Conservation (phyloP, 2,329 filamentous ascomycete species). For the Colletotrichum scovillei region DNA sequence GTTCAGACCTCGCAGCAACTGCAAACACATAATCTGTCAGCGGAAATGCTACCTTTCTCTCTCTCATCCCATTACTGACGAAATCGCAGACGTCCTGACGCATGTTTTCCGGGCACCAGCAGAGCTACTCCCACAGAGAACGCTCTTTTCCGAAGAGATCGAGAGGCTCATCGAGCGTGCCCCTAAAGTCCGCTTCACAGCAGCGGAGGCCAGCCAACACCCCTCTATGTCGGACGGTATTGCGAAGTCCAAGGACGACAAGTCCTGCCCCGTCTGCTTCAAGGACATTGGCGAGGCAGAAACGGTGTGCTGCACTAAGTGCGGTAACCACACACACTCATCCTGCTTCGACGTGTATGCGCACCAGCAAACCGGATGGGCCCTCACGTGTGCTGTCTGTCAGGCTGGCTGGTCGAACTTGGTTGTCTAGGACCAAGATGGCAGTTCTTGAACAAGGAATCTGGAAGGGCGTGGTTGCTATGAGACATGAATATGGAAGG, state of each 20-base stretch:
- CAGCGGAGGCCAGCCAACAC: constrained; percentile 9
- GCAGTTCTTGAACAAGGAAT: background rate
- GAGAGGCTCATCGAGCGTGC: constrained; percentile 9
- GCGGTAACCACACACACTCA: constrained; percentile 27
- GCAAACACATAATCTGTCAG: constrained; percentile 36
- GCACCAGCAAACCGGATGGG: constrained; percentile 1
- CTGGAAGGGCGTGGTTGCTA: background rate
- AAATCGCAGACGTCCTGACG: constrained; percentile 22
- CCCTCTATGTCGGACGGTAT: constrained; percentile 25
- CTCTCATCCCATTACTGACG: background rate
- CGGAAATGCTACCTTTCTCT: background rate
- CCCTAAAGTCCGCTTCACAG: constrained; percentile 20
- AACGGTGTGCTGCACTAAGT: constrained; percentile 17
- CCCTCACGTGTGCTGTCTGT: constrained; percentile 19
- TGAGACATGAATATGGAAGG: background rate
- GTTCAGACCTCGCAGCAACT: constrained; percentile 18
- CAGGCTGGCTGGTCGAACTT: constrained; percentile 4
- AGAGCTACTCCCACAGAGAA: constrained; percentile 23
- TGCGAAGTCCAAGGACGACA: constrained; percentile 12
- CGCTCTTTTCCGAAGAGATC: constrained; percentile 5
- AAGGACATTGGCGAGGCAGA: constrained; percentile 1
- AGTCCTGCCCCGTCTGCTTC: constrained; percentile 29
- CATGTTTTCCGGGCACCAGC: constrained; percentile 25
- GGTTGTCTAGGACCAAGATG: background rate
- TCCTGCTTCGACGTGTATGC: constrained; percentile 21